A percentile compares a stretch with the other conserved stretches of the same genome.
Conservation (phyloP, 2,329 filamentous ascomycete species). For the Colletotrichum tamarilloi region DNA sequence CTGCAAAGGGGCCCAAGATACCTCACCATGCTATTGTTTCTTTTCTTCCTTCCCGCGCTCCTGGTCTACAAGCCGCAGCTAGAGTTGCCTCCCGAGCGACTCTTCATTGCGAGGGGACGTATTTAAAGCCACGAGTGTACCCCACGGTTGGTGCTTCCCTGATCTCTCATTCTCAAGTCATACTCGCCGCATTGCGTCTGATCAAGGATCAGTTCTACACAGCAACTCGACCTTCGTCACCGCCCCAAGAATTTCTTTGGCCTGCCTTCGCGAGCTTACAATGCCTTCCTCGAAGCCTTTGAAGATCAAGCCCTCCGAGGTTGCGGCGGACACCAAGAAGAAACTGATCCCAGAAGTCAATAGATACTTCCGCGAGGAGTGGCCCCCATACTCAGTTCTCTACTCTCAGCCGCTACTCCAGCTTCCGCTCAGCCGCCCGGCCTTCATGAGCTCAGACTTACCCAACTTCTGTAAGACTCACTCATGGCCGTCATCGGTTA, state of each 20-base stretch:
- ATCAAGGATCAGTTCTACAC: background rate
- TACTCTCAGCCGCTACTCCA: conserved; percentile 62
- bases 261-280: background rate
- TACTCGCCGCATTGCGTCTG: background rate
- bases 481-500: too few relatives aligned
- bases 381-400: conserved; percentile 69
- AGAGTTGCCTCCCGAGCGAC: background rate
- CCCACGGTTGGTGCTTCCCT: background rate
- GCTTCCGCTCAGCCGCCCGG: conserved; percentile 52
- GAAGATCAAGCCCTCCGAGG: conserved; percentile 74
- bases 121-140: conserved; percentile 21
- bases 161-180: conserved; percentile 17
- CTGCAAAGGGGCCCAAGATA: conserved; percentile 3
- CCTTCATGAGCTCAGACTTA: conserved; percentile 30
- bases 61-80: conserved; percentile 3
- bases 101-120: conserved; percentile 19
- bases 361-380: conserved; percentile 64
- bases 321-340: conserved; percentile 79
- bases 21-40: conserved; percentile 18
- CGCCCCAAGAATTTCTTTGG: background rate
- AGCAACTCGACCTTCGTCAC: background rate
- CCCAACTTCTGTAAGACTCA: conserved; percentile 32
- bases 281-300: conserved; percentile 49
- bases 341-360: conserved; percentile 75
- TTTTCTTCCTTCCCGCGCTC: conserved; percentile 24